Evolutionary conservation across 164 flowering plant species (phyloP), one percentile per base, ranked within the genome.

Genomic region (Warburgia ugandensis): DNA sequence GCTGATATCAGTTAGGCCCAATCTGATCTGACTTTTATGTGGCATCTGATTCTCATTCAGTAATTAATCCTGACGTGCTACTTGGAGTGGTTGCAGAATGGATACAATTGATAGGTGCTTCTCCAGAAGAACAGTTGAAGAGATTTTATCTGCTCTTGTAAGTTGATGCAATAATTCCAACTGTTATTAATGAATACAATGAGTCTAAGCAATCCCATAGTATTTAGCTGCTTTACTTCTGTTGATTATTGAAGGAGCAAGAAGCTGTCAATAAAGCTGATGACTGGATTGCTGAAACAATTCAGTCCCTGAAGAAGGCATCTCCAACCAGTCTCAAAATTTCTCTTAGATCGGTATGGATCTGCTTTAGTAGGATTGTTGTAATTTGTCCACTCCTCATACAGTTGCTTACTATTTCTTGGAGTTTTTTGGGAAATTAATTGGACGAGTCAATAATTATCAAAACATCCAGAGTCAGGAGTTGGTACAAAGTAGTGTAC

Each of bases 261-360:
- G 86, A 77, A 57, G 68, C 69, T 56, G 55, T 44, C 6, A 50
- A 64, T 2, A 57, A 41, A 22, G 30, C 37, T 14, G 83, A 84
- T 65, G 78, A 65, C 32, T 84, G 86, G 91, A 59, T 77, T 32
- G 48, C 67, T 36, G 50, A 66, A 28, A 56, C 84, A 5, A 58
- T 81, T 62, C 55, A 66, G 46, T 60, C 79, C 17, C 21, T 88
- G 73, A 77, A 77, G 72, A 73, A 69, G 48, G 96, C 96, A 59
- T 88, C 96, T 22, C 94, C 96, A 4, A 77, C 65, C 55, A 79
- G 94, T 58, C 86, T 88, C 53, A 88, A 83, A 59, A 69, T 85
- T 52, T 56, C 83, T 47, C 78, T 88, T 19, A 78, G 80, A 81
- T 75, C 81, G 67, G 97, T 88, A 75, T 37, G 69, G 8, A 32